Evolutionary conservation across 306 rosid species (phyloP), one percentile per base, ranked within the genome.

Genomic region (Chamaecrista fasciculata): DNA sequence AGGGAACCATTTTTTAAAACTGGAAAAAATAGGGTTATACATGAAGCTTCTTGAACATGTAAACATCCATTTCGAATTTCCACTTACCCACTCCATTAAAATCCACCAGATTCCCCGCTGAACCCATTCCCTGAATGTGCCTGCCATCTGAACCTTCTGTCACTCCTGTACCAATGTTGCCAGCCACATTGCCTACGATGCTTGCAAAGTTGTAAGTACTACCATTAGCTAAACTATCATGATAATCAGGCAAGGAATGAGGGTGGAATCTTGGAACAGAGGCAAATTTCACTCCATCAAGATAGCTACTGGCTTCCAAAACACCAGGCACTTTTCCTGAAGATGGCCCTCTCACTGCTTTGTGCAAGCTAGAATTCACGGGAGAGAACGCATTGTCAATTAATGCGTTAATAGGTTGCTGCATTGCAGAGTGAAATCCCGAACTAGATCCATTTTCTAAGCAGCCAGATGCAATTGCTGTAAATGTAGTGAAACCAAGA

Each of bases 211-310:
- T 83, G 71, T 70, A 68, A 50, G 90, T 68, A 69, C 80, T 70
- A 59, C 84, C 78, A 66, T 76, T 82, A 20, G 86, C 85, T 31
- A 85, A 69, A 76, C 79, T 68, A 53, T 83, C 88, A 69, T 70
- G 79, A 72, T 76, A 74, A 71, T 87, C 90, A 5, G 94, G 94
- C 11, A 87, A 71, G 64, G 94, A 87, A 77, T 81, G 88, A 65
- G 86, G 86, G 68, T 85, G 94, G 58, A 85, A 81, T 72, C 74
- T 55, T 5, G 85, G 84, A 64, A 79, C 61, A 33, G 82, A 51
- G 67, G 82, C 76, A 73, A 79, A 76, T 50, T 77, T 79, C 47
- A 71, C 63, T 60, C 76, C 83, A 66, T 86, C 83, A 47, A 71
- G 61, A 79, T 82, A 76, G 59, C 60, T 78, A 62, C 69, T 79